A percentile compares a stretch with the other conserved stretches of the same genome.
Conservation (phyloP, 148 eudicot species). For the Beta vulgaris region DNA sequence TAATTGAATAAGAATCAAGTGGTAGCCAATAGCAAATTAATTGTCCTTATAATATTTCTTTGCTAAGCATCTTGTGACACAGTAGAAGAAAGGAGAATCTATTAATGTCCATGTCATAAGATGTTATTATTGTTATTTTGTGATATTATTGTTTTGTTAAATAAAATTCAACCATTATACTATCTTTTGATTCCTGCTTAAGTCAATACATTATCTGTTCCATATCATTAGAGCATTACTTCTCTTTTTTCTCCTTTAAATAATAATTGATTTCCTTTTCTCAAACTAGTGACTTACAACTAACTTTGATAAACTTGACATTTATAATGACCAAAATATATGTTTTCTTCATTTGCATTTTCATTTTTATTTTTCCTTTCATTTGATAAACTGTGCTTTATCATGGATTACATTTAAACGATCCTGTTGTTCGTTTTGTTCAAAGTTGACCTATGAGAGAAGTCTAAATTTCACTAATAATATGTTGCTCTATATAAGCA, state of each 20-base stretch:
- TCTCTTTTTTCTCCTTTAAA: neutral
- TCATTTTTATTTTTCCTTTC: neutral
- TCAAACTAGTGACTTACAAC: slow-evolving; percentile 25
- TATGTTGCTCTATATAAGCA: no score
- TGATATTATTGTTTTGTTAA: slow-evolving; percentile 14
- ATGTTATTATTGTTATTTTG: slow-evolving; percentile 8
- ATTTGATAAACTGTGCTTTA: neutral
- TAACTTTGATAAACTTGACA: slow-evolving; percentile 15
- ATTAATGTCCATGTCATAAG: slow-evolving; percentile 16
- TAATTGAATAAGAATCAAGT: slow-evolving; percentile 2
- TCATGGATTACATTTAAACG: slow-evolving; percentile 8
- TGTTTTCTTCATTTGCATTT: neutral
- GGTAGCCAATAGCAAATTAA: slow-evolving; percentile 2
- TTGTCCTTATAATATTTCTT: neutral
- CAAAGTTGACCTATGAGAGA: neutral
- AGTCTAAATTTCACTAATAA: no score
- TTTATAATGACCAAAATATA: slow-evolving; percentile 5
- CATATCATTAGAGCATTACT: slow-evolving; percentile 7
- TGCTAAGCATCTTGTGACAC: slow-evolving; percentile 22
- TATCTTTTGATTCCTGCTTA: slow-evolving; percentile 20
- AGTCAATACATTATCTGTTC: slow-evolving; percentile 27
- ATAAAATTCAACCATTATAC: slow-evolving; percentile 13
- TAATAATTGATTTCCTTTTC: neutral
- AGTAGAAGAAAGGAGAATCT: slow-evolving; percentile 23
- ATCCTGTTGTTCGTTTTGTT: neutral